Evolutionary conservation across 2,329 filamentous ascomycete genomes (phyloP).

Genomic region (Arthrobotrys pseudoclavata): DNA sequence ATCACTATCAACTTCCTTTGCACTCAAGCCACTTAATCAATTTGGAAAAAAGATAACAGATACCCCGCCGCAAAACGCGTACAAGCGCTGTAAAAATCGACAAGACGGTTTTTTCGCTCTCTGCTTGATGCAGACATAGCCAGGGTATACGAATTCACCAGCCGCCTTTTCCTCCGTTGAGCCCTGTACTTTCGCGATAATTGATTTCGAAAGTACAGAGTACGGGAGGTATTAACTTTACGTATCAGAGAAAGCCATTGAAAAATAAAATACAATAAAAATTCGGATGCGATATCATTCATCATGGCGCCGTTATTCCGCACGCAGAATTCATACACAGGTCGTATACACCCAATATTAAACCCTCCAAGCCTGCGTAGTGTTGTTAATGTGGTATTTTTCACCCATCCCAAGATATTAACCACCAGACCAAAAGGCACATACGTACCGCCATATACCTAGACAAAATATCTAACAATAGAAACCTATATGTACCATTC

Average conservation of each 20-base stretch:
- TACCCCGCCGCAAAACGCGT: not conserved
- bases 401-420: not conserved
- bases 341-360: too few species aligned
- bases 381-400: slow-evolving; percentile 32
- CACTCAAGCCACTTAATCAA: not conserved
- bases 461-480: slow-evolving; percentile 20
- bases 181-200: not conserved
- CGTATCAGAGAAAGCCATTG: not conserved
- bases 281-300: not conserved
- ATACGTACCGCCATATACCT: not conserved
- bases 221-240: not conserved
- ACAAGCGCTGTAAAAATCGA: not conserved
- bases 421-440: not conserved
- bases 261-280: too few species aligned
- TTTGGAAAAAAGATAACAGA: not conserved
- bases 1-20: not conserved
- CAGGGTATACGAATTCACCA: slow-evolving; percentile 3
- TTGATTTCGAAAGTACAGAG: not conserved
- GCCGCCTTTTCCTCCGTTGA: not conserved
- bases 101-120: not conserved
- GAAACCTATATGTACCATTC: not conserved
- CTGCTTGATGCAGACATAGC: not conserved
- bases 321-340: not conserved
- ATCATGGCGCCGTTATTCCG: not conserved
- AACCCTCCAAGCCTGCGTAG: not conserved